These are phyloP conservation scores for Quercus phellos DNA, from an alignment of 331 rosid species.

Conservation along the genomic window DNA sequence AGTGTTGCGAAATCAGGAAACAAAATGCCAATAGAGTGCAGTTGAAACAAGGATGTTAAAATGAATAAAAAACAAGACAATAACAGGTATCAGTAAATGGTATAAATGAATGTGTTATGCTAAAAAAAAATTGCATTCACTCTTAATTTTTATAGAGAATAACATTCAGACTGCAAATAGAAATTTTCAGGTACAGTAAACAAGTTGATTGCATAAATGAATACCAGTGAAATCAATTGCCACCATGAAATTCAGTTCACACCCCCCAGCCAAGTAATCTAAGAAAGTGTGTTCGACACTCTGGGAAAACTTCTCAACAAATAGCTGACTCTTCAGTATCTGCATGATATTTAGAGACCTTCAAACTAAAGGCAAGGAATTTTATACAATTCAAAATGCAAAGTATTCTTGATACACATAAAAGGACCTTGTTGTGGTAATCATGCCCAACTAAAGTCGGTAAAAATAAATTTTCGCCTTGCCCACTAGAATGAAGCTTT, in stretches of 20 bases:
- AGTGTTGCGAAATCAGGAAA: background rate
- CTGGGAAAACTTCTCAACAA: constrained; percentile 68
- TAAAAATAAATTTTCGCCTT: constrained; percentile 55
- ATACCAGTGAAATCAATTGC: constrained; percentile 94
- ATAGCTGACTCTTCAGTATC: constrained; percentile 73
- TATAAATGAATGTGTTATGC: background rate
- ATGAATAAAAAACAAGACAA: background rate
- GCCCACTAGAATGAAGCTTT: constrained; percentile 59
- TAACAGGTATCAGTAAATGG: background rate
- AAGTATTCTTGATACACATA: constrained; percentile 14
- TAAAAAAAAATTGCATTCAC: background rate
- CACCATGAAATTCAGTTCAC: constrained; percentile 91
- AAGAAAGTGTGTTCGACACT: constrained; percentile 74
- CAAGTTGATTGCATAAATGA: background rate
- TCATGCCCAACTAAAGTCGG: constrained; percentile 56
- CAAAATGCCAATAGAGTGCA: background rate
- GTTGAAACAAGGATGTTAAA: background rate
- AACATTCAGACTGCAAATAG: background rate
- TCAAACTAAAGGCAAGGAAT: constrained; percentile 23
- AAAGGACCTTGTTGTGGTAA: constrained; percentile 66
- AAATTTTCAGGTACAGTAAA: background rate
- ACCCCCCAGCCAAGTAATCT: constrained; percentile 91
- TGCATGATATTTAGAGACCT: constrained; percentile 34
- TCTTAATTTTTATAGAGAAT: background rate
- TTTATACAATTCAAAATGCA: constrained; percentile 8